These are phyloP conservation scores for Penicillium sp. DNA, from an alignment of 2,329 filamentous ascomycete species.

Conservation along the genomic window DNA sequence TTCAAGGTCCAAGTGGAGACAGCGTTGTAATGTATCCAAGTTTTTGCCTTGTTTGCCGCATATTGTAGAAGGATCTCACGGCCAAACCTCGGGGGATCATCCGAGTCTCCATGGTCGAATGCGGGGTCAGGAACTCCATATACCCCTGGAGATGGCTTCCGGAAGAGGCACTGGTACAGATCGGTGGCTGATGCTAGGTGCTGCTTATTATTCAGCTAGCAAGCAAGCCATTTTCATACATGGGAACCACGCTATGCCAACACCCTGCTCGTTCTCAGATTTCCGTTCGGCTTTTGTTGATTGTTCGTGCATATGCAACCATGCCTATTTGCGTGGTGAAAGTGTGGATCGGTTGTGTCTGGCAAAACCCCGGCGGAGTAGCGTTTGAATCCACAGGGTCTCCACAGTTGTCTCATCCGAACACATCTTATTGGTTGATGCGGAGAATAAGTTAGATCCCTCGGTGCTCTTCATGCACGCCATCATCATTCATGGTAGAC, in stretches of 20 bases:
- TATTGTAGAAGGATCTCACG: not conserved
- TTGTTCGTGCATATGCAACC: not conserved
- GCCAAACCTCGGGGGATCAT: conserved; percentile 1
- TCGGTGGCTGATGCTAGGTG: not conserved
- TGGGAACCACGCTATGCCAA: too few relatives aligned
- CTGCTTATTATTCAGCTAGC: not conserved
- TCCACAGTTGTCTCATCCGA: not conserved
- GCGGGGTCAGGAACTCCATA: not conserved
- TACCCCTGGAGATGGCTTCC: not conserved
- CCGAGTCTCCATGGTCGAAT: not conserved
- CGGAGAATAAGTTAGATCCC: too few relatives aligned
- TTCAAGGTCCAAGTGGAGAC: not conserved
- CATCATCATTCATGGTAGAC: too few relatives aligned
- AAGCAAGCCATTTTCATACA: not conserved
- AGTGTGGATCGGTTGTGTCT: conserved; percentile 2
- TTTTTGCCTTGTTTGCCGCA: not conserved
- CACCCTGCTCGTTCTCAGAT: not conserved
- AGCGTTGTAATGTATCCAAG: not conserved
- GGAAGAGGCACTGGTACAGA: not conserved
- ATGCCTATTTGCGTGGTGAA: not conserved
- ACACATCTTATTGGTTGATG: not conserved
- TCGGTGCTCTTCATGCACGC: too few relatives aligned
- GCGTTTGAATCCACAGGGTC: not conserved
- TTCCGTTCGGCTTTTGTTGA: not conserved
- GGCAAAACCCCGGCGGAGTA: conserved; percentile 11